Conservation (phyloP, 148 eudicot species). For the Cornus florida region DNA sequence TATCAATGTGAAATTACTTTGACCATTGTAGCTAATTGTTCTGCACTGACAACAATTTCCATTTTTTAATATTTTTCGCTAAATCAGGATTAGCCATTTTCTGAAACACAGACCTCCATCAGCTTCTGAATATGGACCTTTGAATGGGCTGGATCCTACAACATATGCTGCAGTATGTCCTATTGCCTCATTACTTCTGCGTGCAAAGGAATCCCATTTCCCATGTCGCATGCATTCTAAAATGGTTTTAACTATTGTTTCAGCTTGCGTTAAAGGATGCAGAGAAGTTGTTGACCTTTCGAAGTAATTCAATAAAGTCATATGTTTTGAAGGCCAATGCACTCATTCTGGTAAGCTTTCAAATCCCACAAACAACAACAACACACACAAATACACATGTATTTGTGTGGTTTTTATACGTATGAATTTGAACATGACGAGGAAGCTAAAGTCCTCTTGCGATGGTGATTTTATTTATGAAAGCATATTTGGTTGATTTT, state of each 20-base stretch:
- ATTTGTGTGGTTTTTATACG: no score
- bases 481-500: no score
- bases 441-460: no score
- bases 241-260: conserved; percentile 9
- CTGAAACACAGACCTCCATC: conserved; percentile 71
- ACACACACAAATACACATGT: no score
- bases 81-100: conserved; percentile 63
- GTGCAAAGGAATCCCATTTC: neutral
- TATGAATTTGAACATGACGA: no score
- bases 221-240: neutral
- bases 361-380: neutral
- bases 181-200: conserved; percentile 5
- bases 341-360: conserved; percentile 62
- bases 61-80: neutral
- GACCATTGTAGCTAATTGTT: neutral
- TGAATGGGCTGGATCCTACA: conserved; percentile 89
- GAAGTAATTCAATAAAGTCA: conserved; percentile 44
- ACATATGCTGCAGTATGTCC: conserved; percentile 78
- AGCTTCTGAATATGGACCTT: conserved; percentile 72
- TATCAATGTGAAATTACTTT: neutral
- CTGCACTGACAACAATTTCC: neutral
- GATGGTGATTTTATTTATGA: no score
- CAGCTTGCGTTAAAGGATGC: conserved; percentile 99
- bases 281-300: conserved; percentile 63
- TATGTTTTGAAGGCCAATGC: conserved; percentile 74